Base-by-base conservation (phyloP, 2,329 filamentous ascomycete genomes). In the Gnomoniopsis sp. region DNA sequence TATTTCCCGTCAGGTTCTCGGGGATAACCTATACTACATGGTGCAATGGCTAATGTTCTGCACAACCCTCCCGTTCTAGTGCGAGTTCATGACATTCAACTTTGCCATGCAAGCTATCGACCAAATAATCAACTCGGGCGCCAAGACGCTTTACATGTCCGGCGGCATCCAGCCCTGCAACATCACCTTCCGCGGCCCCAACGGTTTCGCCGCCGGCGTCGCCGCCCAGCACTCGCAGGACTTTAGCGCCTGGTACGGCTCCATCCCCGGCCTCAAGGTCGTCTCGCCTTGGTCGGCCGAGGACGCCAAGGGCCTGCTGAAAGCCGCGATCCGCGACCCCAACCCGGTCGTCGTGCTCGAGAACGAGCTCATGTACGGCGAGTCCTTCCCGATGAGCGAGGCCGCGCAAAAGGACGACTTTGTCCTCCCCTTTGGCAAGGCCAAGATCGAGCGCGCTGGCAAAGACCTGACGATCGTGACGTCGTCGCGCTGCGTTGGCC, bases 71-170 rank as follows among this genome's bases (percentile, higher is more conserved):
- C n/a, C n/a, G n/a, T 19, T 62, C 10, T 66, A 95, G 91, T 95
- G 90, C 85, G 95, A 99, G 82, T 99, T 99, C 85, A 99, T 99
- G 95, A 99, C 95, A 71, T 98, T 96, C 87, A 99, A 99, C 86
- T 98, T 98, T 75, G 93, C 95, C 77, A 99, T 99, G 95, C 95
- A 99, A 82, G 91, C 95, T 74, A 99, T 99, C 77, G 95, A 99
- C 76, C 95, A 99, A 77, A 91, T 99, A 74, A 93, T 99, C 86
- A 99, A 99, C 87, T 98, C 93, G 52, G 95, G 84, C 68, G 95
- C 92, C 72, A 99, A 99, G 85, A 99, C 95, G 59, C 93, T 99
- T 73, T 99, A 99, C 84, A 99, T 99, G 95, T 98, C 95, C 65
- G 95, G 95, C 70, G 95, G 95, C 76, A 98, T 97, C 76, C 95